Base-by-base conservation (phyloP, 2,329 filamentous ascomycete species). In the Talaromyces verruculosus region DNA sequence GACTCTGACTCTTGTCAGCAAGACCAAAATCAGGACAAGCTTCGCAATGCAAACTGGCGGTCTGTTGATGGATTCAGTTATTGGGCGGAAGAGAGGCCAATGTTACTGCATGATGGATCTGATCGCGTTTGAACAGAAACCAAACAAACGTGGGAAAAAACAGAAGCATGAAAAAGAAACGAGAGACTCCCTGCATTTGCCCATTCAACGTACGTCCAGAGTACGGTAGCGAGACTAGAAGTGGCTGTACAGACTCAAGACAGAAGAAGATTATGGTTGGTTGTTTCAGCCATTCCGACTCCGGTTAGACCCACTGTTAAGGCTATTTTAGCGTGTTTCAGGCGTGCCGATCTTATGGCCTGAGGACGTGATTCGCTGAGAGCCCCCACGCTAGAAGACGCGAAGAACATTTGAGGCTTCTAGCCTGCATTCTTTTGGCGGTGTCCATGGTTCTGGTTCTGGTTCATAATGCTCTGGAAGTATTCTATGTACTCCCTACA, bases 241-340 rank as follows among this genome's bases (percentile, higher is more conserved):
- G 6, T 30, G 47, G 47, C 47, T 61, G 28, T 19, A 17, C 43
- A 33, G 6, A 35, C 2, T 33, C 30, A 33, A 33, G 30, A 33
- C 30, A 10, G 33, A 35, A 35, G 33, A 35, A 35, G 33, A 33
- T 11, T 35, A 39, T 22, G 30, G 55, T 28, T 47, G 19, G 55
- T 22, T 17, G 55, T 58, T 58, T 58, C 55, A 58, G 55, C 55
- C 55, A 58, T 22, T 13, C 43, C 19, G n/a, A 47, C 19, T 47
- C 19, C 10, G 43, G 55, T 19, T n/a, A 55, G 51, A 15, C 37
- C 39, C 25, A 19, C 30, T 51, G n/a, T 41, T 37, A 37, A 28
- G 61, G 30, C 47, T 15, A 41, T 51, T 41, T 55, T 63, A n/a
- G 62, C 15, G 51, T 5, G 62, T 64, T 64, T 64, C 62, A 64